These are phyloP conservation scores for Deinandra increscens DNA, from an alignment of 129 eudicot species.

Conservation along the genomic window DNA sequence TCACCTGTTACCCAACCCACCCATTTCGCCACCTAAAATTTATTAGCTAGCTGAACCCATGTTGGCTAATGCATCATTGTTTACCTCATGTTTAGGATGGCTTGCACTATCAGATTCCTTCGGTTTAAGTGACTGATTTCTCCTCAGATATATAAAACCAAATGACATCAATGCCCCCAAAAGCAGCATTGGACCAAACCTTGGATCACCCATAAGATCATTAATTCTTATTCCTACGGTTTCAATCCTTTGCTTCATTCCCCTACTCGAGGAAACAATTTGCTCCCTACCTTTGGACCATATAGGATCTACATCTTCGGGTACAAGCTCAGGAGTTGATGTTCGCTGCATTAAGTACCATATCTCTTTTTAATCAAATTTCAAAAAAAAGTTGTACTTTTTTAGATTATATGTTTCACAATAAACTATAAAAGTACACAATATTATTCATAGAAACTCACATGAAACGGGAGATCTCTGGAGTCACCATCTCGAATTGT, in stretches of 20 bases:
- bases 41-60: neutral
- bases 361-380: slow-evolving; percentile 10
- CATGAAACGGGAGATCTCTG: slow-evolving; percentile 73
- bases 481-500: slow-evolving; percentile 78
- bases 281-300: slow-evolving; percentile 62
- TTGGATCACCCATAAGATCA: slow-evolving; percentile 63
- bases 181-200: slow-evolving; percentile 84
- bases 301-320: slow-evolving; percentile 66
- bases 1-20: slow-evolving; percentile 2
- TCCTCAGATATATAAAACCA: slow-evolving; percentile 64
- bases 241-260: slow-evolving; percentile 44
- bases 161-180: slow-evolving; percentile 76
- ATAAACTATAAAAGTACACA: neutral
- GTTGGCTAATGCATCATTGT: slow-evolving; percentile 5
- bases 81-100: slow-evolving; percentile 41
- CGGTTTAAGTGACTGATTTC: slow-evolving; percentile 53
- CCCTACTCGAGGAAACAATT: slow-evolving; percentile 50
- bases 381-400: neutral
- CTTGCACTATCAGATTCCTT: slow-evolving; percentile 28
- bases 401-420: neutral
- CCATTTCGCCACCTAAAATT: too few relatives aligned
- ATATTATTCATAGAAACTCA: slow-evolving; percentile 39
- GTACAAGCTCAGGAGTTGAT: slow-evolving; percentile 75
- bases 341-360: slow-evolving; percentile 67
- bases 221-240: slow-evolving; percentile 29